These are phyloP conservation scores for Astrephomene gubernaculifera DNA, from an alignment of 139 green algal species.

Conservation along the genomic window DNA sequence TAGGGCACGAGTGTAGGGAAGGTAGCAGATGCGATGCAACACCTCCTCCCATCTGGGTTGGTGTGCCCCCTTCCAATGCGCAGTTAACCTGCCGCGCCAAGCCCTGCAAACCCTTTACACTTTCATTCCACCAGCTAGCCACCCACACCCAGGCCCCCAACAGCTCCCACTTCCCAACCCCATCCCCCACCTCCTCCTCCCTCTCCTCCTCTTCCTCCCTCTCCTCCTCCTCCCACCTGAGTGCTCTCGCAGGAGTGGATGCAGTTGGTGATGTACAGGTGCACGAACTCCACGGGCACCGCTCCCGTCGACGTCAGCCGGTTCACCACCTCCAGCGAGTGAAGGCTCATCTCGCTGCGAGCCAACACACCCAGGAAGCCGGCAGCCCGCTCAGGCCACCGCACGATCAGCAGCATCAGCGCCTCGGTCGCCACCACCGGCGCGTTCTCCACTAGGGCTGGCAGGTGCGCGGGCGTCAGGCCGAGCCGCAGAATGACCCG, in stretches of 20 bases:
- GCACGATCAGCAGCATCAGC: slow-evolving; percentile 45
- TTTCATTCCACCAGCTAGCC: too few species aligned
- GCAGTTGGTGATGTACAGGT: slow-evolving; percentile 92
- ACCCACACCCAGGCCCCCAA: too few species aligned
- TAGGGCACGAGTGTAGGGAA: too few species aligned
- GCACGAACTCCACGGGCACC: slow-evolving; percentile 84
- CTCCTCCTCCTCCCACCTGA: slow-evolving; percentile 53
- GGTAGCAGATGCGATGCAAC: too few species aligned
- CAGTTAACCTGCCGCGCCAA: too few species aligned
- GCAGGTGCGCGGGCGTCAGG: slow-evolving; percentile 58
- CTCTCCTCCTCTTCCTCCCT: background rate
- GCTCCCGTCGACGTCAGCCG: slow-evolving; percentile 70
- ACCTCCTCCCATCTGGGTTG: too few species aligned
- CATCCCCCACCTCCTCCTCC: background rate
- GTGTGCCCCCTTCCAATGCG: too few species aligned
- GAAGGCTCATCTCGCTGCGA: slow-evolving; percentile 79
- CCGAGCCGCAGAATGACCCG: slow-evolving; percentile 57
- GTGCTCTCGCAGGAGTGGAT: slow-evolving; percentile 82
- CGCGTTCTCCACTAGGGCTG: slow-evolving; percentile 80
- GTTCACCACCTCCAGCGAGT: slow-evolving; percentile 94
- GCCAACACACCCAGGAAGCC: slow-evolving; percentile 65
- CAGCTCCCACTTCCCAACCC: too few species aligned
- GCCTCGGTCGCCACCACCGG: slow-evolving; percentile 74
- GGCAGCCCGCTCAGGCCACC: slow-evolving; percentile 9
- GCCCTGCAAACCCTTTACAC: too few species aligned